These are phyloP conservation scores for Sarocladium kiliense DNA, from an alignment of 2,329 filamentous ascomycete genomes.

Conservation along the genomic window DNA sequence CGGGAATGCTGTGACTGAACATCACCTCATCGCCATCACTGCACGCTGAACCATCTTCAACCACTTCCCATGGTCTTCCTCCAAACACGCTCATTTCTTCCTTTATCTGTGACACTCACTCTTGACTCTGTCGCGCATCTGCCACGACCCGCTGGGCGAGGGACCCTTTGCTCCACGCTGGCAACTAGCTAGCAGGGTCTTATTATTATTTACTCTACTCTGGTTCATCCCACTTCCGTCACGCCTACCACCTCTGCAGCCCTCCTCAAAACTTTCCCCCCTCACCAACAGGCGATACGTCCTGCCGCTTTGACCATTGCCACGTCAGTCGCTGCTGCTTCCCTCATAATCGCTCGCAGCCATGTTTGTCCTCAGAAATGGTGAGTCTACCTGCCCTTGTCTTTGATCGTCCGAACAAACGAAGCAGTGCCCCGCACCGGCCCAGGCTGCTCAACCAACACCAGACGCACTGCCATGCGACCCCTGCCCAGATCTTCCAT, in stretches of 20 bases:
- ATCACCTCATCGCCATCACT: background rate
- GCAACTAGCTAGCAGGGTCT: slow-evolving; percentile 7
- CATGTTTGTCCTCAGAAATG: slow-evolving; percentile 41
- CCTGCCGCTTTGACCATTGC: background rate
- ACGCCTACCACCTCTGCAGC: background rate
- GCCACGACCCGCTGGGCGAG: background rate
- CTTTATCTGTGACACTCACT: background rate
- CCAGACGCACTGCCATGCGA: background rate
- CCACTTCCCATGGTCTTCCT: background rate
- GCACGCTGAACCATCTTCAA: background rate
- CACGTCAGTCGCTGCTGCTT: background rate
- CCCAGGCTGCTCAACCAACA: background rate
- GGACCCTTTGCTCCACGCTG: slow-evolving; percentile 1
- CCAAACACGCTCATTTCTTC: background rate
- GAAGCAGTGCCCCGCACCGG: background rate
- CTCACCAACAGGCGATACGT: background rate
- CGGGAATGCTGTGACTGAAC: too few relatives aligned
- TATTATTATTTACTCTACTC: background rate
- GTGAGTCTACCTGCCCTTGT: slow-evolving; percentile 27
- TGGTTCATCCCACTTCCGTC: slow-evolving; percentile 1
- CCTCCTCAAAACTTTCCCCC: background rate
- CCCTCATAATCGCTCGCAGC: background rate
- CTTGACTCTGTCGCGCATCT: background rate
- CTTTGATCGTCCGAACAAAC: background rate
- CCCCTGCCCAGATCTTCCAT: too few relatives aligned